Evolutionary conservation across 148 eudicot species (phyloP), one percentile per base, ranked within the genome.

Genomic region (Rhododendron molle): DNA sequence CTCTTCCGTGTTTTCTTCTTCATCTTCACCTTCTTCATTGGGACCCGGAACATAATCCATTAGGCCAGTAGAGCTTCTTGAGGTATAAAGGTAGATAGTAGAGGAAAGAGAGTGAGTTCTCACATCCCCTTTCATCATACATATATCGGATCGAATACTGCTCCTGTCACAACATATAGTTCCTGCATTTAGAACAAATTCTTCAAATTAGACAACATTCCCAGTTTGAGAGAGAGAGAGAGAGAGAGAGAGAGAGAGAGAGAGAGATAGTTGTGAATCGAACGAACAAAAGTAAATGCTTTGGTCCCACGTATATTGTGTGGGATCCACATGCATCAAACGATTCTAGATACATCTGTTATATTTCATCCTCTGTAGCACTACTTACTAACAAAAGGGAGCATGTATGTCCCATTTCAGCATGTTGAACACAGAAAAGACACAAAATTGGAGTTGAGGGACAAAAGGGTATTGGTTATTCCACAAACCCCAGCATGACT

Each of bases 121-220:
- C 21, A 96, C 90, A 86, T 96, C 98, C n/a, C 98, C 98, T 78
- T 93, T 96, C 98, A 96, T 92, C 82, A 89, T 87, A 88, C 98
- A 96, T 16, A 93, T 81, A 84, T 96, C 98, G 10, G 98, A 87
- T 32, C 98, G 89, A 34, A 88, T 82, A 87, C 93, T 92, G 81
- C 92, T 93, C 89, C 98, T 90, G 74, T 94, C 98, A 87, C 98
- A 96, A 86, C 98, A 96, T 44, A 96, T 91, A 11, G 95, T 94
- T 85, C 98, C 98, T 96, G 95, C 86, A 90, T 30, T 56, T 40
- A 58, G 2, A 76, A 78, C 12, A 83, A 56, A 43, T 43, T 15
- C 8, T 13, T 49, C 5, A 16, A 20, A 67, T 81, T 81, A 80
- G 52, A 49, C 18, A 50, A 49, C 23, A 80, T 50, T 16, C 9